phyloP scores from a whole-genome alignment of 305 asterid genomes.

The Ilex paraguariensis region DNA sequence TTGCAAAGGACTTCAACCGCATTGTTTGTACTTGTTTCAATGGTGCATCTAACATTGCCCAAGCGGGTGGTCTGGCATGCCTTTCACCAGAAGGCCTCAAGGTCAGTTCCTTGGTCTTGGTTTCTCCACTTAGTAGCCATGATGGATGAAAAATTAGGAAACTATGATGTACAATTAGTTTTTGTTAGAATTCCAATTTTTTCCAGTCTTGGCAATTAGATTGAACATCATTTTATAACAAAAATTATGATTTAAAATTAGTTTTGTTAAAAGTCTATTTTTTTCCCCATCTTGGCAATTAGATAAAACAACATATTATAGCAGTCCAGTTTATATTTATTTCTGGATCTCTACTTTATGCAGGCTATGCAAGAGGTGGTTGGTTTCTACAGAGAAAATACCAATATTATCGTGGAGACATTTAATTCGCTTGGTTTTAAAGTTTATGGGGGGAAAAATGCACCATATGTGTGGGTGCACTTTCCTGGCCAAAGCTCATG shows the following conservation, averaged over 20 bases:
- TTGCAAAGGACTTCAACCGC: conserved; percentile 95
- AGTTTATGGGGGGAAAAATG: conserved; percentile 89
- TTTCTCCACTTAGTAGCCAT: not conserved
- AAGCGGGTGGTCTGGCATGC: conserved; percentile 92
- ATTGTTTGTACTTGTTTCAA: conserved; percentile 87
- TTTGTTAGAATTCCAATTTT: no score
- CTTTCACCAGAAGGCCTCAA: conserved; percentile 85
- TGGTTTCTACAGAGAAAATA: conserved; percentile 93
- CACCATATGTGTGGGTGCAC: conserved; percentile 91
- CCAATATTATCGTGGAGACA: conserved; percentile 72
- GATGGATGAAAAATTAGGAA: not conserved
- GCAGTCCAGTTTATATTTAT: no score
- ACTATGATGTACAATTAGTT: no score
- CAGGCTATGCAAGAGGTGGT: conserved; percentile 94
- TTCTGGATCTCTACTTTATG: not conserved
- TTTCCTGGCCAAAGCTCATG: conserved; percentile 92
- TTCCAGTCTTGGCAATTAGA: no score
- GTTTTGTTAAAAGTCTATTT: no score
- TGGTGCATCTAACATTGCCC: conserved; percentile 96
- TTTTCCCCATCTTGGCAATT: no score
- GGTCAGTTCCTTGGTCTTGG: conserved; percentile 33
- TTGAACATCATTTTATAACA: no score
- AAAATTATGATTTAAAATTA: no score
- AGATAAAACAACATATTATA: no score
- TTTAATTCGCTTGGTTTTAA: conserved; percentile 76